phyloP scores from a whole-genome alignment of 2,329 filamentous ascomycete genomes.

The Niveomyces coronatus region DNA sequence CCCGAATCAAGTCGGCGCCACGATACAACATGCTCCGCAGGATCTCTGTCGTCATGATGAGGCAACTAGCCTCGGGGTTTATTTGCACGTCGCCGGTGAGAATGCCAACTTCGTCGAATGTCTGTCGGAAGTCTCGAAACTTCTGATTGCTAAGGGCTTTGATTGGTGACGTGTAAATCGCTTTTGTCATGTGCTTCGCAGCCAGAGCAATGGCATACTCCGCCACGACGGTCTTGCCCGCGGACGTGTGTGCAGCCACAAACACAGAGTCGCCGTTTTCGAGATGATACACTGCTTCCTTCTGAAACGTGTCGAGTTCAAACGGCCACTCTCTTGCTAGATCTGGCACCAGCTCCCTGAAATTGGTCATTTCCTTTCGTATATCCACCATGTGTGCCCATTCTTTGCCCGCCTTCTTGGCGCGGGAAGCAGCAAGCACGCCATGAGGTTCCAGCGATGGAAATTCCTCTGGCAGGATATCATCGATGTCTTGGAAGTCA shows the following conservation, averaged over 20 bases:
- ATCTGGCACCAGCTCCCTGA: conserved; percentile 83
- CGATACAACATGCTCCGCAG: conserved; percentile 95
- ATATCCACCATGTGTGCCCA: conserved; percentile 99
- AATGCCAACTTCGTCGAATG: conserved; percentile 93
- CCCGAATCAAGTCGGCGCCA: conserved; percentile 87
- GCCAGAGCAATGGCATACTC: conserved; percentile 96
- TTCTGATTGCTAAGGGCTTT: conserved; percentile 98
- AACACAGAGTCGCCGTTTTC: conserved; percentile 97
- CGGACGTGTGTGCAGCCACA: conserved; percentile 93
- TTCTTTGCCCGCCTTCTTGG: conserved; percentile 68
- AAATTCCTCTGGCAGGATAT: conserved; percentile 83
- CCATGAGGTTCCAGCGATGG: conserved; percentile 79
- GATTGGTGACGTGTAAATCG: conserved; percentile 97
- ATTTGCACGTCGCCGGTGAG: conserved; percentile 97
- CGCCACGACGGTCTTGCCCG: conserved; percentile 94
- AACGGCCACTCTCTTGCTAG: conserved; percentile 97
- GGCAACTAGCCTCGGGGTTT: conserved; percentile 89
- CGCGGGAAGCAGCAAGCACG: conserved; percentile 59
- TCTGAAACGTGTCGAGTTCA: conserved; percentile 95
- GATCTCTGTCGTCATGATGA: conserved; percentile 99
- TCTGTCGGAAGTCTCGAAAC: conserved; percentile 84
- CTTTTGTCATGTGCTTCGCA: conserved; percentile 98
- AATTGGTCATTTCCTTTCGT: conserved; percentile 87
- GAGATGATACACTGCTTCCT: conserved; percentile 94
- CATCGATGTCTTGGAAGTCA: conserved; percentile 62